phyloP scores from a whole-genome alignment of 2,329 filamentous ascomycete species.

The Calycina herbarum region DNA sequence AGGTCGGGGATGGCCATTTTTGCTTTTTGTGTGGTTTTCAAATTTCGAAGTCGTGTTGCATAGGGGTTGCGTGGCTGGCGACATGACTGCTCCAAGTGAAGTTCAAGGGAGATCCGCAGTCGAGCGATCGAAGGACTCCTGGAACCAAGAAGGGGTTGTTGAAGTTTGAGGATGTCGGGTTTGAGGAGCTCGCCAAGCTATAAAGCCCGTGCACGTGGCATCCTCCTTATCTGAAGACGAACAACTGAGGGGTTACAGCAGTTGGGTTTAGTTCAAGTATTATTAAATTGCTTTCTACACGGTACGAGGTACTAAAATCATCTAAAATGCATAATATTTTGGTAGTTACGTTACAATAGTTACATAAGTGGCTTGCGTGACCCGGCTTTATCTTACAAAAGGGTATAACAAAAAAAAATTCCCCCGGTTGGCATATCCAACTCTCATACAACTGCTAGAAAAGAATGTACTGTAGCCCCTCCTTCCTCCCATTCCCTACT shows the following conservation, averaged over 20 bases:
- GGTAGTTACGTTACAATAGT: constrained; percentile 11
- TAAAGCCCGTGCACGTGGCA: background rate
- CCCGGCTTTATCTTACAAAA: constrained; percentile 1
- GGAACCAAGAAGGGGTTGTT: background rate
- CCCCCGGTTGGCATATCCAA: background rate
- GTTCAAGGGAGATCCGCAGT: no score
- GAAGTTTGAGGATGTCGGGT: background rate
- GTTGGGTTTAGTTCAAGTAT: background rate
- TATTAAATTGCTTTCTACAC: background rate
- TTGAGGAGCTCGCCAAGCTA: background rate
- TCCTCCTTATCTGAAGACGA: background rate
- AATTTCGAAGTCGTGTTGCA: no score
- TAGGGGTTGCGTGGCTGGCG: background rate
- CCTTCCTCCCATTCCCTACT: background rate
- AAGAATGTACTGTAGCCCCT: background rate
- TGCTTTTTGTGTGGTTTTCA: background rate
- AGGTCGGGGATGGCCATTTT: background rate
- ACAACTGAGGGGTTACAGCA: background rate
- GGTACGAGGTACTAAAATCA: background rate
- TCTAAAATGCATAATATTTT: constrained; percentile 6
- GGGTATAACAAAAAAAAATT: constrained; percentile 1
- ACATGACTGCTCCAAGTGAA: no score
- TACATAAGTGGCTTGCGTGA: constrained; percentile 9
- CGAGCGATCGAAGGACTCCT: no score
- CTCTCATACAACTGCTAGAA: background rate